Evolutionary conservation across 305 asterid species (phyloP), one percentile per base, ranked within the genome.

Genomic region (Fraxinus floribunda): DNA sequence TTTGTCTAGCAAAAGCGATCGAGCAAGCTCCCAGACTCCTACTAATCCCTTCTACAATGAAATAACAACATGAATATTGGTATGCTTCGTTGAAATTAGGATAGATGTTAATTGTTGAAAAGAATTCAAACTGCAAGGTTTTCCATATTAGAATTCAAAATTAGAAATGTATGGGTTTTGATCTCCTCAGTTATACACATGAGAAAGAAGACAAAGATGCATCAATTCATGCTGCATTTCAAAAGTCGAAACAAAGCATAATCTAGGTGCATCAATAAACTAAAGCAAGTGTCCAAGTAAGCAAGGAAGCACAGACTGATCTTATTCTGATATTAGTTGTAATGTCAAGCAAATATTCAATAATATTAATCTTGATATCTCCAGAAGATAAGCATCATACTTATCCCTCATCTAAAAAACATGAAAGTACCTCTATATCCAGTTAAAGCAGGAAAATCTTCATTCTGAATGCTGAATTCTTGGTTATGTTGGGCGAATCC

Each of bases 391-490:
- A 66, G 32, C 71, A 62, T 24, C 74, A 26, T 66, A 66, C 38
- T 66, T 78, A 78, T 22, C 26, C 66, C 79, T 80, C 84, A 85
- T 68, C 35, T 38, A 72, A 18, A 73, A 22, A 85, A 88, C 68
- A 80, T 76, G 24, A 79, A 76, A 84, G 82, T 86, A 94, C 98
- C 98, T 94, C 90, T 91, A 84, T 89, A 94, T 84, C 97, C 97
- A 10, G 98, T 95, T 88, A 93, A 88, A 87, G 98, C 97, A 75
- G 98, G 97, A 83, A 94, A 92, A 88, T 91, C 98, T 90, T 91
- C 95, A 88, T 90, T 92, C 80, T 91, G 97, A 88, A 94, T 94
- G 88, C 98, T 93, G 89, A 94, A 94, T 87, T 93, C 97, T 87
- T 91, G 97, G 83, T 92, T 93, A 88, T 93, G 98, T 86, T 93